Evolutionary conservation across 163 green algal genomes (phyloP), one percentile per base, ranked within the genome.

Genomic region (Chlorella variabilis): DNA sequence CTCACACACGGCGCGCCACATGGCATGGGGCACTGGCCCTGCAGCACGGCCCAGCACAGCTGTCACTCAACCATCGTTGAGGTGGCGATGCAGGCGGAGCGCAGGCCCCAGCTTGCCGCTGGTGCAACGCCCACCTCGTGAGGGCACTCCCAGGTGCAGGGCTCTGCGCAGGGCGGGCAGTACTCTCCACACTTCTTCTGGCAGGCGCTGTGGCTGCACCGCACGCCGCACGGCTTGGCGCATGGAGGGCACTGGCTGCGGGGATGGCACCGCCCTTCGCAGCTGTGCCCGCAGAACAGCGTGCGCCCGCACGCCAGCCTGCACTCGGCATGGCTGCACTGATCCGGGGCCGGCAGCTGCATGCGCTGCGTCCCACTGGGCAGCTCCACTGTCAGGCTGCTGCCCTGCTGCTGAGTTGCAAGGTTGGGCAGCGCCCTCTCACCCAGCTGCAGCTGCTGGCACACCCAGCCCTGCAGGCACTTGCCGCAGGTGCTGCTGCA

Each of bases 1-100:
- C 91, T 85, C 66, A 86, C 84, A 75, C 91, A 95, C 23, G 91
- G 90, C 3, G 85, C 91, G 0, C 89, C 89, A 67, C 91, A 95
- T 3, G 90, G 91, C 73, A 91, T 59, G 31, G 33, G 34, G 83
- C 91, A 95, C 15, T 56, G 29, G 2, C 89, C 89, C 48, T 85
- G 71, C 71, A 81, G 21, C 11, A 27, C n/a, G n/a, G n/a, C n/a
- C n/a, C n/a, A n/a, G n/a, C n/a, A n/a, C n/a, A n/a, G n/a, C n/a
- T n/a, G n/a, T n/a, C n/a, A n/a, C n/a, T n/a, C n/a, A n/a, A n/a
- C n/a, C n/a, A n/a, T n/a, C n/a, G n/a, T n/a, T n/a, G 21, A 41
- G 6, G 29, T 13, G 20, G 33, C 6, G n/a, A 11, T 51, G 33
- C 65, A 49, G 3, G 34, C 23, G 20, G 65, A 3, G 25, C 7